Evolutionary conservation across 2,329 filamentous ascomycete species (phyloP), one percentile per base, ranked within the genome.

Genomic region (Phaeosphaeriaceae sp.): DNA sequence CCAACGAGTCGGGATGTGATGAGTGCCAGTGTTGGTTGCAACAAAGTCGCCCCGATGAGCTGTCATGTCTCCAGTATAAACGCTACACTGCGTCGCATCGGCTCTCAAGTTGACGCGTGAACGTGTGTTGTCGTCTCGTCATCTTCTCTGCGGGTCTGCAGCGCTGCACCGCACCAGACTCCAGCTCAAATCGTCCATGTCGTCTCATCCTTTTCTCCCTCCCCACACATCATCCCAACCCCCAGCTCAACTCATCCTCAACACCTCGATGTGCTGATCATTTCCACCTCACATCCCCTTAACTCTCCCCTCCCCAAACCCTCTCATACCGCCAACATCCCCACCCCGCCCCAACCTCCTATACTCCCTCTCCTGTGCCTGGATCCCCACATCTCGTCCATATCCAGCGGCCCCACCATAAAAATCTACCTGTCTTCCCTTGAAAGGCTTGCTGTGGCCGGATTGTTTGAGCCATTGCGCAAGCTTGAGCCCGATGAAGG

Each of bases 391-490:
- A 3, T 47, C 52, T 11, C 42, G 49, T 19, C 66, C 67, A 40
- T 60, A 60, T 0, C 62, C 64, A 9, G 54, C 53, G 1, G 62
- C 56, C 3, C 56, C 58, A 9, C 66, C 56, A 47, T 61, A 56
- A 0, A 61, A 45, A 47, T 61, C 51, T 1, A 59, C 10, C 6
- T 66, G 60, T 0, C 42, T 20, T 11, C 56, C 58, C 1, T 61
- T 61, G 11, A 62, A 63, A 9, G 67, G 63, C 11, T 52, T 54
- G n/a, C 54, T 44, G 3, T 62, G 54, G 2, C 63, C 61, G 1
- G 63, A 58, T 45, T 69, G 67, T 20, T 68, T 67, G 6, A 69
- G 56, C 57, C 62, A 69, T 17, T 44, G 51, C 19, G 66, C 66
- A 10, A 70, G 57, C 27, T 65, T 25, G 13, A 67, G 15, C 11